These are phyloP conservation scores for Leavenworthia alabamica DNA, from an alignment of 345 rosid genomes.

Conservation along the genomic window DNA sequence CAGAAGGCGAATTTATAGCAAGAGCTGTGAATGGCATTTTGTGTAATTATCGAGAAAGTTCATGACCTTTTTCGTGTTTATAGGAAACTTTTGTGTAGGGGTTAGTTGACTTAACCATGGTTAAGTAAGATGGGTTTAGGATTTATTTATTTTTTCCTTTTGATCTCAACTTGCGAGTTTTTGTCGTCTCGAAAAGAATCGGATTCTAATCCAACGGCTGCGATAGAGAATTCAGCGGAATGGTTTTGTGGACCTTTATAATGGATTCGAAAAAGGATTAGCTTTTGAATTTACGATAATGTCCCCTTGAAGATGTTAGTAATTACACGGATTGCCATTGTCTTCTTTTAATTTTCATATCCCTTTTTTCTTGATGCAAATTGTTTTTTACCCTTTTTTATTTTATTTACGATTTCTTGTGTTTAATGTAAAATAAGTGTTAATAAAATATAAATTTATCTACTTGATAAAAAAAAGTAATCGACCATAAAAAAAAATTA, in stretches of 20 bases:
- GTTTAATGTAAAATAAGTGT: no score
- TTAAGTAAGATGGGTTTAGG: conserved; percentile 11
- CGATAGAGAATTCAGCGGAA: background rate
- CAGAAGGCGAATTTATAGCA: conserved; percentile 47
- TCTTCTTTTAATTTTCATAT: background rate
- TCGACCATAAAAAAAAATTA: no score
- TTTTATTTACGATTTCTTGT: background rate
- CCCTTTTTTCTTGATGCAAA: conserved; percentile 1
- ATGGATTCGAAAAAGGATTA: conserved; percentile 30
- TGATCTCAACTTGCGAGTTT: conserved; percentile 21
- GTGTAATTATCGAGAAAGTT: background rate
- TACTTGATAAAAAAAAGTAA: no score
- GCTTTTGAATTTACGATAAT: background rate
- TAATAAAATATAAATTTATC: no score
- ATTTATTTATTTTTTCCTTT: background rate
- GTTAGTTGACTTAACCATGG: conserved; percentile 29
- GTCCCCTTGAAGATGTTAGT: background rate
- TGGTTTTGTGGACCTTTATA: conserved; percentile 24
- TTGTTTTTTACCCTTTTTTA: background rate
- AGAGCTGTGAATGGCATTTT: conserved; percentile 3
- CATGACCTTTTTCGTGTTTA: conserved; percentile 13
- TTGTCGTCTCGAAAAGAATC: conserved; percentile 24
- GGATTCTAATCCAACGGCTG: conserved; percentile 45
- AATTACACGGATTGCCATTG: background rate
- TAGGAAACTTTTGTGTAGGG: background rate